Base-by-base conservation (phyloP, 192 early-diverging fungal species). In the Entomortierella beljakovae region DNA sequence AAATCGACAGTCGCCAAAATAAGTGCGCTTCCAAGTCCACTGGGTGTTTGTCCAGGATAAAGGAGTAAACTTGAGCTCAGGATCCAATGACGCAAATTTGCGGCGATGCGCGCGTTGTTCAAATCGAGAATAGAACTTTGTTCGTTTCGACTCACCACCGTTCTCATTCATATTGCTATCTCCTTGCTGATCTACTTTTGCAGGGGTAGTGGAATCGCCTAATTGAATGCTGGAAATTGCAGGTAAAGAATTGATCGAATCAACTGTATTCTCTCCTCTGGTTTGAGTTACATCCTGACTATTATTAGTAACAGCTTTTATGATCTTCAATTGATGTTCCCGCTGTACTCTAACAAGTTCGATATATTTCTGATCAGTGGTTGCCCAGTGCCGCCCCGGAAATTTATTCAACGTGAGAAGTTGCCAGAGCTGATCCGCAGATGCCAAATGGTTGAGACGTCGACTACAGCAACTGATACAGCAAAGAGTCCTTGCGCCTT, bases 341-440 rank as follows among this genome's bases (percentile, higher is more conserved):
- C 59, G 32, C 22, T 64, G 64, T 6, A 68, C 60, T 20, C 46
- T 51, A 50, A 72, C 67, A 18, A 64, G 49, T 15, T 64, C 59
- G 9, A 70, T n/a, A 28, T 62, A 61, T 42, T 63, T 69, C 55
- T 64, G 57, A 51, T 74, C 70, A 18, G 60, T 58, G 1, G 80
- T 81, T 9, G 66, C 71, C 66, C 70, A 74, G 38, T 81, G 80
- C 26, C 80, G 64, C 53, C 70, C 80, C 0, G 80, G 51, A 22
- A 81, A 81, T 3, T 60, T 65, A 3, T 31, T 11, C 32, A 81
- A n/a, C 13, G 71, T 74, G 11, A 81, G 55, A 4, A 50, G 53
- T 22, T 81, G 53, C 80, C 80, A 81, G 6, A 81, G 80, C 48
- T 70, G 80, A 63, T 81, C 80, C n/a, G 80, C 65, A 2, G 70